Evolutionary conservation across 768 basidiomycete species (phyloP).

Genomic region (Psilocybe subaeruginosa): DNA sequence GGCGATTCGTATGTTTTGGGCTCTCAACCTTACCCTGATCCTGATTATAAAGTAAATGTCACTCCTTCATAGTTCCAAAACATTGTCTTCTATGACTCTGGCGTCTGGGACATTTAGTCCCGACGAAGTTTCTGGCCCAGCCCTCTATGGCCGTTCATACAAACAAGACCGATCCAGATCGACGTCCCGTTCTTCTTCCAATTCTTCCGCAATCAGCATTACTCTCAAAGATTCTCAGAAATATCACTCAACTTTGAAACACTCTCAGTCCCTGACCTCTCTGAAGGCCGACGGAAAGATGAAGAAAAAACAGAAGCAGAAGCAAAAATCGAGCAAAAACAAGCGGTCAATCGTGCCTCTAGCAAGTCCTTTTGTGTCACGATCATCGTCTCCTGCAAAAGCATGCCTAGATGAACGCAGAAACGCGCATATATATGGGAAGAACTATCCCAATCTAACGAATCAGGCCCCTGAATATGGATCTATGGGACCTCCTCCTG

Average conservation of each 20-base stretch:
- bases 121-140: background rate
- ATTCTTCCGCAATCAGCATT: slow-evolving; percentile 1
- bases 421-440: slow-evolving; percentile 16
- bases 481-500: background rate
- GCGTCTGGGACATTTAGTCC: background rate
- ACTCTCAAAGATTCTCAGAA: background rate
- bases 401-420: background rate
- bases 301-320: slow-evolving; percentile 3
- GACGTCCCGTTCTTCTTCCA: slow-evolving; percentile 8
- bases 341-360: slow-evolving; percentile 9
- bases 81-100: slow-evolving; percentile 3
- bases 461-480: background rate
- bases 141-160: background rate
- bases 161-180: slow-evolving; percentile 1
- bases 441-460: background rate
- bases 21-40: background rate
- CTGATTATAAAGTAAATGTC: background rate
- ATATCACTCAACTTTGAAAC: slow-evolving; percentile 4
- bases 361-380: slow-evolving; percentile 29
- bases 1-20: slow-evolving; percentile 6
- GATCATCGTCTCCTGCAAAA: slow-evolving; percentile 25
- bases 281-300: slow-evolving; percentile 3
- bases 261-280: slow-evolving; percentile 13
- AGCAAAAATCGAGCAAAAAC: background rate
- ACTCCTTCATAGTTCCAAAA: background rate